A percentile compares a stretch with the other conserved stretches of the same genome.
Evolutionary conservation across 2,329 filamentous ascomycete genomes (phyloP).

Genomic region (Neofusicoccum sp.): DNA sequence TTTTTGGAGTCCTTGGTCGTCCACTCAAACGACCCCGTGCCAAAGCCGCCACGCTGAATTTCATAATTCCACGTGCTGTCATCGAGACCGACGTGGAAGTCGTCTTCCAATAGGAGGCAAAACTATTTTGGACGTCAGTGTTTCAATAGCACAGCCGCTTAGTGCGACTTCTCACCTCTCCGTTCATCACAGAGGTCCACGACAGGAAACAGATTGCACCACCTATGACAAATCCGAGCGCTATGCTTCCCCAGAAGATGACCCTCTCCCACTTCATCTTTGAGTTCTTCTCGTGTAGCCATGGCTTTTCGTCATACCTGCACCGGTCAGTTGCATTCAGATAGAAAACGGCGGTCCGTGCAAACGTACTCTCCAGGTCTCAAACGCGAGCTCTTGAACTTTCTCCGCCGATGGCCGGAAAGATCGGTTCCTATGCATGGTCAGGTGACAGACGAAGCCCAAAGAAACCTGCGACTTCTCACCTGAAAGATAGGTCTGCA

Average conservation of each 20-base stretch:
- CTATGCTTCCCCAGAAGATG: conserved; percentile 33
- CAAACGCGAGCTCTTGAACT: conserved; percentile 39
- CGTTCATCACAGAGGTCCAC: conserved; percentile 27
- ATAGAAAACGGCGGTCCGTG: neutral
- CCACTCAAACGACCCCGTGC: conserved; percentile 53
- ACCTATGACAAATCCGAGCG: conserved; percentile 36
- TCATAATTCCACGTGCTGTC: conserved; percentile 50
- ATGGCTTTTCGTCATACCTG: conserved; percentile 41
- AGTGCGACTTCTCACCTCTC: neutral
- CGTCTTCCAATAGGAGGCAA: conserved; percentile 52
- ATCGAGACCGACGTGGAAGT: conserved; percentile 45
- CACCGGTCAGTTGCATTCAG: neutral
- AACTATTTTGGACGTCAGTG: conserved; percentile 36
- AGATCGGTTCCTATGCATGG: neutral
- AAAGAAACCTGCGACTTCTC: neutral
- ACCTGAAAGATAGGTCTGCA: neutral
- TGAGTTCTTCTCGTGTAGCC: conserved; percentile 29
- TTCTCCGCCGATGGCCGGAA: neutral
- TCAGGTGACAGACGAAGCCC: neutral
- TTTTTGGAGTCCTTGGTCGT: conserved; percentile 51
- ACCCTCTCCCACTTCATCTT: conserved; percentile 38
- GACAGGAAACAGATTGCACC: conserved; percentile 27
- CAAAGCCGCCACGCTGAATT: conserved; percentile 43
- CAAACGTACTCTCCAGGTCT: neutral
- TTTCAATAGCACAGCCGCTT: neutral